Conservation (phyloP, 179 eudicot genomes). For the Beta corolliflora region DNA sequence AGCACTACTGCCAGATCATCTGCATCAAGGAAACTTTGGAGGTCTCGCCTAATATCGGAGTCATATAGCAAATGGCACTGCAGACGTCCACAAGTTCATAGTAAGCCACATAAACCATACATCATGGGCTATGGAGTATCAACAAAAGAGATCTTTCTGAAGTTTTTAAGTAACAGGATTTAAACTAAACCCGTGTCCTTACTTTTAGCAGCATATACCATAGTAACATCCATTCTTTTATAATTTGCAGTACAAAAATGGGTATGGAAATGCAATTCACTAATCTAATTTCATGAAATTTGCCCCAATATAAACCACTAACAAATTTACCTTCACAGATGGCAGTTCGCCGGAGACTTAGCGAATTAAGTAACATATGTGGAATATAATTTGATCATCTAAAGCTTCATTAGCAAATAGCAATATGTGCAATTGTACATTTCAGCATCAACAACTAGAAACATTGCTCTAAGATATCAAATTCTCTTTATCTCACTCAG, state of each 20-base stretch:
- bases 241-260: too few relatives aligned
- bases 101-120: conserved; percentile 6
- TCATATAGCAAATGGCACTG: conserved; percentile 88
- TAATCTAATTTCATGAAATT: too few relatives aligned
- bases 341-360: too few relatives aligned
- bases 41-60: conserved; percentile 69
- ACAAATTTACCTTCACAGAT: too few relatives aligned
- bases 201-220: not conserved
- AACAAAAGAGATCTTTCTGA: not conserved
- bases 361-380: not conserved
- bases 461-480: too few relatives aligned
- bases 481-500: too few relatives aligned
- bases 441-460: too few relatives aligned
- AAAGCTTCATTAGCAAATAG: not conserved
- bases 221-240: not conserved
- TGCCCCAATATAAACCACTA: too few relatives aligned
- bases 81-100: conserved; percentile 28
- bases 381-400: not conserved
- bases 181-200: not conserved
- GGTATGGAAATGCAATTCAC: too few relatives aligned
- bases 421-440: too few relatives aligned
- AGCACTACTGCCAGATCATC: conserved; percentile 81
- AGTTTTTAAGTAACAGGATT: not conserved
- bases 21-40: conserved; percentile 64
- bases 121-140: not conserved